phyloP scores from a whole-genome alignment of 2,329 filamentous ascomycete species.

The Calonectria fujianensis region DNA sequence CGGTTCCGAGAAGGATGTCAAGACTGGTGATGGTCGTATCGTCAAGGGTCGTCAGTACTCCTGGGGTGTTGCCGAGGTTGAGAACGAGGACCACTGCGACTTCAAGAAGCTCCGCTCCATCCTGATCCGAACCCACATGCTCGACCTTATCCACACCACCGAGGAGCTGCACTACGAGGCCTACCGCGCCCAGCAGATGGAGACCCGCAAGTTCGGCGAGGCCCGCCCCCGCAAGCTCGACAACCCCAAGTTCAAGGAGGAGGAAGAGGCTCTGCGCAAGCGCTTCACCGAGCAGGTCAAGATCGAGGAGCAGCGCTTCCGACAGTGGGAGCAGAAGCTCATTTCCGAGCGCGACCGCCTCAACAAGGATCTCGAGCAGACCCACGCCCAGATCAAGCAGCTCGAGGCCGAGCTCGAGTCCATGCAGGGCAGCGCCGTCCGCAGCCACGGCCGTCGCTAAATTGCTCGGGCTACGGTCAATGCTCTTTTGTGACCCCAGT shows the following conservation, averaged over 20 bases:
- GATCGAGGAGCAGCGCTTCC: constrained; percentile 99
- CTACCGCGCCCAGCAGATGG: constrained; percentile 99
- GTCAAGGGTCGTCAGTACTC: constrained; percentile 99
- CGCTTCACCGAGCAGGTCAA: constrained; percentile 99
- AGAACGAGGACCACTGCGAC: constrained; percentile 99
- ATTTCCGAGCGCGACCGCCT: constrained; percentile 98
- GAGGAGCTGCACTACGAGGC: constrained; percentile 99
- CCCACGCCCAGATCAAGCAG: constrained; percentile 94
- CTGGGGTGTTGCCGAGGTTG: constrained; percentile 99
- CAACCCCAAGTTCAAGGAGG: constrained; percentile 99
- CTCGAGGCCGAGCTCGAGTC: constrained; percentile 94
- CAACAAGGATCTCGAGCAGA: constrained; percentile 99
- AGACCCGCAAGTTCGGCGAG: constrained; percentile 99
- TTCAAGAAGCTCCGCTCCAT: constrained; percentile 99
- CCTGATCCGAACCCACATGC: constrained; percentile 99
- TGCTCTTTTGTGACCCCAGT: constrained; percentile 53
- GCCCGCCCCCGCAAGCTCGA: constrained; percentile 97
- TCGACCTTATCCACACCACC: constrained; percentile 99
- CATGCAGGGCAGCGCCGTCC: constrained; percentile 92
- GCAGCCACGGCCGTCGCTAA: constrained; percentile 95
- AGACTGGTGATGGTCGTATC: constrained; percentile 95
- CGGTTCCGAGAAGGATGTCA: constrained; percentile 99
- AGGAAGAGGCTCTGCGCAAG: constrained; percentile 98
- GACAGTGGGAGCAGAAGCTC: constrained; percentile 99
- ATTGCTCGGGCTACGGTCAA: constrained; percentile 35